Conservation (phyloP, 225 moss, liverwort and hornwort species). For the Polytrichum formosum region DNA sequence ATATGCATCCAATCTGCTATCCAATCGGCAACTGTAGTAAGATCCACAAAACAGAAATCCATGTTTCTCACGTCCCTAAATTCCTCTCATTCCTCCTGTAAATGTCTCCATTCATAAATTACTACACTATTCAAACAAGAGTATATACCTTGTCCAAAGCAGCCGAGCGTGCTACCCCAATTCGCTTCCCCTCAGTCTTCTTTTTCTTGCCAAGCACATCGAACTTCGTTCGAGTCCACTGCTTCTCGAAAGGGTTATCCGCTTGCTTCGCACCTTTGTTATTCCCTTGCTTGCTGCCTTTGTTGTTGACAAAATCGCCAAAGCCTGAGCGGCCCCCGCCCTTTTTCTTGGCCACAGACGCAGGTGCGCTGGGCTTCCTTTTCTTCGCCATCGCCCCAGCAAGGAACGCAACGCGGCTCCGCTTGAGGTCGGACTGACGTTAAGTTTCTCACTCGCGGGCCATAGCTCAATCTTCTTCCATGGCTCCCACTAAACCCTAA, state of each 20-base stretch:
- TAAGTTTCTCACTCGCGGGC: no score
- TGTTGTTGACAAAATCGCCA: neutral
- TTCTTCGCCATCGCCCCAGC: constrained; percentile 46
- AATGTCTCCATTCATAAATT: no score
- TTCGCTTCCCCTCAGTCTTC: constrained; percentile 76
- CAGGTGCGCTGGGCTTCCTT: constrained; percentile 31
- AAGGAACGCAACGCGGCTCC: neutral
- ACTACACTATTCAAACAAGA: neutral
- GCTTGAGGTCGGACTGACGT: no score
- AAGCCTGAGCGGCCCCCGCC: neutral
- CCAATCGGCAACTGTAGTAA: no score
- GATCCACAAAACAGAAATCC: no score
- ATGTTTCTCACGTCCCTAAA: no score
- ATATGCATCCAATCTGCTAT: no score
- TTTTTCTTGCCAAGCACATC: constrained; percentile 96
- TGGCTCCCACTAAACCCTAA: no score
- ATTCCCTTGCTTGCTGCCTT: constrained; percentile 4
- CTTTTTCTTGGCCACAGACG: constrained; percentile 40
- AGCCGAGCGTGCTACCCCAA: constrained; percentile 76
- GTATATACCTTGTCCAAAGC: constrained; percentile 77
- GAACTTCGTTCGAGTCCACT: constrained; percentile 89
- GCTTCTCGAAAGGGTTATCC: constrained; percentile 79
- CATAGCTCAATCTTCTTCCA: no score
- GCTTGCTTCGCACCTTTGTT: constrained; percentile 15
- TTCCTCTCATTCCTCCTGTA: no score